phyloP scores from a whole-genome alignment of 164 flowering plant species.

The Macadamia tetraphylla region DNA sequence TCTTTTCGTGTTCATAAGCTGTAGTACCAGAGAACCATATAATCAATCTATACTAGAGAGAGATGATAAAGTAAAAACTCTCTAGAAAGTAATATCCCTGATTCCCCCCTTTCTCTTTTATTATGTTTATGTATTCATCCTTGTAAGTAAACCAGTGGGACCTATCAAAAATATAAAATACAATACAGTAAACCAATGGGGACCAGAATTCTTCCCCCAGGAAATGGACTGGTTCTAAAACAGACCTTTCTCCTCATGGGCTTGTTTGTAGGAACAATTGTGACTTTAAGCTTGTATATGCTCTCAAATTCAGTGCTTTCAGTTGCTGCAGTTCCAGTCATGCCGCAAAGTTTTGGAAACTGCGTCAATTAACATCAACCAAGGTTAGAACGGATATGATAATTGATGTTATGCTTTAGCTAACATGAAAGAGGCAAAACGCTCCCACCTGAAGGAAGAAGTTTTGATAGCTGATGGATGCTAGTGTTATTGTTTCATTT shows the following conservation, averaged over 20 bases:
- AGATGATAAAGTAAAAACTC: no score
- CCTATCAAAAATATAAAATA: no score
- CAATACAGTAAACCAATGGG: neutral
- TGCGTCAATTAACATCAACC: constrained; percentile 24
- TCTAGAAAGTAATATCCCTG: no score
- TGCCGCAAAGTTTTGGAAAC: constrained; percentile 98
- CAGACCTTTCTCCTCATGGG: constrained; percentile 94
- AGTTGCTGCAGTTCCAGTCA: constrained; percentile 99
- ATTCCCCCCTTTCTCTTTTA: no score
- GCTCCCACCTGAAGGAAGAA: constrained; percentile 88
- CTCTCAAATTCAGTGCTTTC: constrained; percentile 97
- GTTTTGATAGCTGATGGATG: constrained; percentile 97
- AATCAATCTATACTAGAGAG: no score
- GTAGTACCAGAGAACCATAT: no score
- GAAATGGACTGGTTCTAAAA: neutral
- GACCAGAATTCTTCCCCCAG: neutral
- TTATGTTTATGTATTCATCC: no score
- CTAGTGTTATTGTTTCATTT: constrained; percentile 90
- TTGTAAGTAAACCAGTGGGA: no score
- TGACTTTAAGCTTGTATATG: constrained; percentile 96
- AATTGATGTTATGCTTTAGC: constrained; percentile 1
- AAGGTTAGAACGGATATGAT: constrained; percentile 9
- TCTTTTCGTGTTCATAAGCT: no score
- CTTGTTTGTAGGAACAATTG: constrained; percentile 97
- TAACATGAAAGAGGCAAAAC: constrained; percentile 5